Conservation (phyloP, 306 rosid species). For the Coriaria nepalensis region DNA sequence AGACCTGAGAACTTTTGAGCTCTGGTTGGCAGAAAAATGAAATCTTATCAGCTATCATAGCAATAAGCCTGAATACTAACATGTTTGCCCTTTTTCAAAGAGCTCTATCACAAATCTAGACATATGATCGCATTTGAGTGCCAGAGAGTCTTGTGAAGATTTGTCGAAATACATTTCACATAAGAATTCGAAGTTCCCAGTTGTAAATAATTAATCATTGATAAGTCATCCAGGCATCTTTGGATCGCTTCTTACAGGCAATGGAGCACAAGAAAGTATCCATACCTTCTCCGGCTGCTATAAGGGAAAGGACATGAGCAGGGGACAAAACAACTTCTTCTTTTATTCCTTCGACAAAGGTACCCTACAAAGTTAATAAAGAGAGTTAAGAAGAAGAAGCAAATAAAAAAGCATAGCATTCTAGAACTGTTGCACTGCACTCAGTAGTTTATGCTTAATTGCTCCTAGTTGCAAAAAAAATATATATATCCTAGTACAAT, state of each 20-base stretch:
- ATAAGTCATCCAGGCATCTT: neutral
- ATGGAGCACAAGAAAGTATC: conserved; percentile 1
- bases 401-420: conserved; percentile 1
- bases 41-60: too few species aligned
- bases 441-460: too few species aligned
- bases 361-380: conserved; percentile 42
- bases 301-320: conserved; percentile 94
- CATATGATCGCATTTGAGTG: neutral
- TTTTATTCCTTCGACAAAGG: conserved; percentile 91
- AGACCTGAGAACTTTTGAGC: too few species aligned
- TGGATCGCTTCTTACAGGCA: neutral
- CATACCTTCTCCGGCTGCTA: conserved; percentile 98
- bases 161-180: neutral
- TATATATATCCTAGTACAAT: too few species aligned
- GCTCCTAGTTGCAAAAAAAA: too few species aligned
- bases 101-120: too few species aligned
- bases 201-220: neutral
- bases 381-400: neutral
- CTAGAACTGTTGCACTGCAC: conserved; percentile 1
- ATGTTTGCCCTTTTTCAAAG: too few species aligned
- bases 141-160: conserved; percentile 2
- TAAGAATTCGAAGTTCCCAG: neutral
- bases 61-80: too few species aligned
- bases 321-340: conserved; percentile 99
- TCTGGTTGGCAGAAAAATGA: too few species aligned